Evolutionary conservation across 23 red algal species (phyloP).

Genomic region (Gracilaria domingensis): DNA sequence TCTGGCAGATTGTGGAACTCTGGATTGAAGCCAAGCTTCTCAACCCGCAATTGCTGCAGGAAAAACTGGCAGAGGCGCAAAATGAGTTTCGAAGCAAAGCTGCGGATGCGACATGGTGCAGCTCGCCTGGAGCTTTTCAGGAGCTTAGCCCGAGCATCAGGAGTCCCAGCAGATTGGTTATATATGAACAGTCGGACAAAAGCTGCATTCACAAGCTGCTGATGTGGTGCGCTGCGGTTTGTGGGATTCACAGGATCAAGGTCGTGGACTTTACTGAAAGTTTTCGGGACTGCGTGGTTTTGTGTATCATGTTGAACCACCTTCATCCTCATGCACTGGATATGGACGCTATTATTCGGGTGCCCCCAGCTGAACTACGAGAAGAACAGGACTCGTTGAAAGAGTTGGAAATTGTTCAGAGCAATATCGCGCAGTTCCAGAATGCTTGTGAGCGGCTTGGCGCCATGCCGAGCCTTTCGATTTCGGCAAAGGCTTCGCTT

Average conservation of each 20-base stretch:
- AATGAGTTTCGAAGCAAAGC: conserved; percentile 32
- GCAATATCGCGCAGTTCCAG: conserved; percentile 54
- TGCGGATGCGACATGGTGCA: not conserved
- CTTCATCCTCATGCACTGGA: conserved; percentile 34
- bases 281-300: conserved; percentile 57
- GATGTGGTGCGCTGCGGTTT: conserved; percentile 39
- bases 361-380: conserved; percentile 24
- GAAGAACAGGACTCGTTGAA: conserved; percentile 8
- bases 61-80: conserved; percentile 1
- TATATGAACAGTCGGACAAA: conserved; percentile 41
- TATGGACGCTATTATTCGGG: conserved; percentile 1
- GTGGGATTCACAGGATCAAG: conserved; percentile 43
- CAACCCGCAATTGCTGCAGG: not conserved
- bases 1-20: conserved; percentile 43
- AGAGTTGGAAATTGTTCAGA: conserved; percentile 34
- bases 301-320: conserved; percentile 55
- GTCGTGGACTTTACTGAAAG: conserved; percentile 70
- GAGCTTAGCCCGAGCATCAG: not conserved
- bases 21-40: conserved; percentile 46
- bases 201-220: conserved; percentile 14
- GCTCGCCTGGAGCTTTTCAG: not conserved
- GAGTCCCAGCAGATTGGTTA: conserved; percentile 55
- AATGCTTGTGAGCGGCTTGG: conserved; percentile 24
- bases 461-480: conserved; percentile 42
- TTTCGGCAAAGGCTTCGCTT: conserved; percentile 41